phyloP scores from a whole-genome alignment of 2,329 filamentous ascomycete genomes.

The Cladosporium sp. region DNA sequence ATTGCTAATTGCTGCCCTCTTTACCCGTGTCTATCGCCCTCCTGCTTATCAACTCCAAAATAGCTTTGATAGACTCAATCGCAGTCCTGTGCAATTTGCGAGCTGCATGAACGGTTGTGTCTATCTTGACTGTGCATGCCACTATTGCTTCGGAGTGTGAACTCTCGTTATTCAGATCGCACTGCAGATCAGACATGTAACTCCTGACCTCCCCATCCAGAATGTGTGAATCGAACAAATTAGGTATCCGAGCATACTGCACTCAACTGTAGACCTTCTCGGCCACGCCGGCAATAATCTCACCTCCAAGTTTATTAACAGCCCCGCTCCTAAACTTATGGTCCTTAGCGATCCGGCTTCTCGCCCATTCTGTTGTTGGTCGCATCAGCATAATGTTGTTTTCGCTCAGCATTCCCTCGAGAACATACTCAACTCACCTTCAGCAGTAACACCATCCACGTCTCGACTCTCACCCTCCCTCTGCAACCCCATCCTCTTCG shows the following conservation, averaged over 20 bases:
- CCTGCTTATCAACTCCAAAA: background rate
- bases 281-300: slow-evolving; percentile 1
- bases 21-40: background rate
- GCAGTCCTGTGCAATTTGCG: background rate
- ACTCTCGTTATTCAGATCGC: background rate
- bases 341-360: slow-evolving; percentile 5
- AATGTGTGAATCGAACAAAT: background rate
- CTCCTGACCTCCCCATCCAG: background rate
- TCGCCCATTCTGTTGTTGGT: background rate
- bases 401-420: slow-evolving; percentile 2
- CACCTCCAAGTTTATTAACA: background rate
- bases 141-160: background rate
- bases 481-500: slow-evolving; percentile 33
- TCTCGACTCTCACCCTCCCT: slow-evolving; percentile 41
- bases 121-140: background rate
- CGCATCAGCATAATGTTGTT: slow-evolving; percentile 34
- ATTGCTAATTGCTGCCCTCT: background rate
- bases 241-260: background rate
- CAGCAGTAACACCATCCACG: slow-evolving; percentile 35
- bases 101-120: background rate
- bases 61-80: background rate
- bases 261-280: background rate
- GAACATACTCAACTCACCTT: slow-evolving; percentile 28
- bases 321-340: slow-evolving; percentile 1
- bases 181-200: background rate